Evolutionary conservation across 306 rosid species (phyloP), one percentile per base, ranked within the genome.

Genomic region (Adenanthera pavonina): DNA sequence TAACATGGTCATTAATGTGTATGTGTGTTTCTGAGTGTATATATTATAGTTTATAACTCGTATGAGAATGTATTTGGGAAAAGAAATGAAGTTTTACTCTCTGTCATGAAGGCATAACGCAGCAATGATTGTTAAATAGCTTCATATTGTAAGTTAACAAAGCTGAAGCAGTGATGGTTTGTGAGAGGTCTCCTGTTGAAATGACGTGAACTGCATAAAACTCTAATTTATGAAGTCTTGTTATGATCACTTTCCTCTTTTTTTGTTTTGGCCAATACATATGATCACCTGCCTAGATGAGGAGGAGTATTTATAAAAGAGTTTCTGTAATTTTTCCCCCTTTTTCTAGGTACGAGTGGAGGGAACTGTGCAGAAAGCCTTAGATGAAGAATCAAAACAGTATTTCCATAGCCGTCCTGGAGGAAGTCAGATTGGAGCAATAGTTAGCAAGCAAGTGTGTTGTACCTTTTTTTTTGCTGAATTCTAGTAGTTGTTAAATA

Each of bases 371-470:
- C 84, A 87, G 86, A 95, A 90, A 89, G 90, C 92, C 84, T 86
- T 97, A 36, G 94, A 93, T 3, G 92, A 88, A 86, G 97, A 95
- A 91, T 93, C 99, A 78, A 92, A 90, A 80, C 87, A 85, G 76
- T 95, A 95, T 84, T 95, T 93, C 85, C 99, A 93, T 76, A 92
- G 97, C 84, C 99, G 99, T 46, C 99, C 99, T 67, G 88, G 84
- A 76, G 99, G 99, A 82, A 93, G 99, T 83, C 99, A 95, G 89
- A 86, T 95, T 77, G 98, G 98, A 85, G 99, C 99, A 78, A 88
- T 92, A 61, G 99, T 82, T 82, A 95, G 99, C 90, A 91, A 92
- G 86, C 99, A 95, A 97, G 99, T 95, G 83, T 76, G 36, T 80
- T 54, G 77, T 77, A 43, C 57, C 57, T 67, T 60, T 49, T 41